Conservation (phyloP, 495 filamentous ascomycete genomes). For the Venustampulla echinocandica region DNA sequence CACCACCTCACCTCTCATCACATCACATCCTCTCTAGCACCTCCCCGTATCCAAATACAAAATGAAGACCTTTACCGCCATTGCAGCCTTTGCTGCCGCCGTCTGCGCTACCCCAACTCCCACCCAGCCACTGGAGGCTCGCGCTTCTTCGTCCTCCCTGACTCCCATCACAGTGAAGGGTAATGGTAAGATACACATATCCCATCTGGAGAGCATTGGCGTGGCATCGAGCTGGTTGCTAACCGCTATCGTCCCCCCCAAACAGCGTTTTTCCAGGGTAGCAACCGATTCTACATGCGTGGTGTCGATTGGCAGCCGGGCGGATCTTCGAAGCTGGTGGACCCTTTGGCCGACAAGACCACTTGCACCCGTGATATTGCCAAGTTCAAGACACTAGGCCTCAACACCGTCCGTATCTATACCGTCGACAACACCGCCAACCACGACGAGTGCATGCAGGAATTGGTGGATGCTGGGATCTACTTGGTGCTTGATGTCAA, state of each 20-base stretch:
- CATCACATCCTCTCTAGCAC: constrained; percentile 12
- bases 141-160: constrained; percentile 18
- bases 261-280: constrained; percentile 73
- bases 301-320: constrained; percentile 96
- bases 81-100: constrained; percentile 46
- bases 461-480: constrained; percentile 75
- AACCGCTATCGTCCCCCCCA: constrained; percentile 20
- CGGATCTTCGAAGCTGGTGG: constrained; percentile 64
- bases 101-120: constrained; percentile 46
- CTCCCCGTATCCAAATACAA: constrained; percentile 22
- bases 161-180: constrained; percentile 51
- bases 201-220: too few relatives aligned
- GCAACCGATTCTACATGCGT: constrained; percentile 81
- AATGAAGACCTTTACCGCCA: constrained; percentile 46
- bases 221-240: constrained; percentile 12
- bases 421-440: constrained; percentile 79
- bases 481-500: constrained; percentile 80
- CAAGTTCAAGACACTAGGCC: constrained; percentile 73
- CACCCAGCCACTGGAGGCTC: constrained; percentile 33
- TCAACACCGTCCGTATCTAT: constrained; percentile 92
- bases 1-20: constrained; percentile 8
- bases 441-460: constrained; percentile 79
- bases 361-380: constrained; percentile 76
- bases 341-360: constrained; percentile 67
- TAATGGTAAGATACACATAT: constrained; percentile 25